A percentile compares a stretch with the other conserved stretches of the same genome.
These are phyloP conservation scores for Leishmania arabica DNA, from an alignment of 208 protist genomes.

Conservation along the genomic window DNA sequence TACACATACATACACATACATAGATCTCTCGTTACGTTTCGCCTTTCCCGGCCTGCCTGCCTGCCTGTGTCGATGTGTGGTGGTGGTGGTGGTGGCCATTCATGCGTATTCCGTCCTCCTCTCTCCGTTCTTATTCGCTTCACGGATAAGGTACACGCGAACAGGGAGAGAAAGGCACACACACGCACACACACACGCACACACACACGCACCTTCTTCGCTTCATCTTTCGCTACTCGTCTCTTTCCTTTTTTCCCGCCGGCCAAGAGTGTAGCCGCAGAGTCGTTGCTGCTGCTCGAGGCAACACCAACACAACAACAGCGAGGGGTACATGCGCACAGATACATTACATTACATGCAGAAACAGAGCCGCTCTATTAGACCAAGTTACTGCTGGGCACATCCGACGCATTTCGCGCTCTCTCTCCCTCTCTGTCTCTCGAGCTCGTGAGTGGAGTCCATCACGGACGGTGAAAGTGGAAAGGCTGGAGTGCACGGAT, in stretches of 20 bases:
- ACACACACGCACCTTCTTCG: neutral
- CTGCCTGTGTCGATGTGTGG: neutral
- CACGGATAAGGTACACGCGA: neutral
- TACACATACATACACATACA: neutral
- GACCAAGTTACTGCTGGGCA: neutral
- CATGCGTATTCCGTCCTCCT: neutral
- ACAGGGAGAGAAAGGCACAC: neutral
- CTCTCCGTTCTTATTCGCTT: neutral
- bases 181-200: neutral
- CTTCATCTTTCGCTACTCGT: conserved; percentile 12
- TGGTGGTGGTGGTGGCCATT: neutral
- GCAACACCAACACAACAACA: neutral
- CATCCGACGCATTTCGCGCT: neutral
- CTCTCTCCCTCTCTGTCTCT: neutral
- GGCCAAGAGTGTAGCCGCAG: neutral
- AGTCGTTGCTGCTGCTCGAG: neutral
- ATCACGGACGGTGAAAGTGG: neutral
- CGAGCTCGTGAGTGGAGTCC: neutral
- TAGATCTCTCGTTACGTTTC: neutral
- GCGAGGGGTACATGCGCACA: neutral
- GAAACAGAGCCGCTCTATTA: neutral
- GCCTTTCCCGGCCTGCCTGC: neutral
- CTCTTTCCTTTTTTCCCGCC: neutral
- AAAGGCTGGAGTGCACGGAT: neutral
- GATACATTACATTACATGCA: neutral